Evolutionary conservation across 139 green algal genomes (phyloP).

Genomic region (Diplosphaera chodatii): DNA sequence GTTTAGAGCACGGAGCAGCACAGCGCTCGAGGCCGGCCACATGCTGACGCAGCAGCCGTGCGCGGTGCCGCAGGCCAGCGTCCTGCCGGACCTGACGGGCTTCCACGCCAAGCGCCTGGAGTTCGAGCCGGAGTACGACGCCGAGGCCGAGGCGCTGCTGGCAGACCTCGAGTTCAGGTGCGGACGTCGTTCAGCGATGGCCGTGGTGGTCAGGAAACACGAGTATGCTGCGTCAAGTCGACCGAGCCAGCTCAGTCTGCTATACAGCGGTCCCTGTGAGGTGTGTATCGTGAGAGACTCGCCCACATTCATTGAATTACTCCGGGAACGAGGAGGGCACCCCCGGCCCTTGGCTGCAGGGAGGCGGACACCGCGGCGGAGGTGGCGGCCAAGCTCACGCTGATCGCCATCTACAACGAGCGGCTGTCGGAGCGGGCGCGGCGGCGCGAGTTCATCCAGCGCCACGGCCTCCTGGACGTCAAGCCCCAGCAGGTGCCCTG

Average conservation of each 20-base stretch:
- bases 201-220: no score
- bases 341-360: no score
- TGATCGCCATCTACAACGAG: slow-evolving; percentile 85
- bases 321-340: no score
- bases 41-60: no score
- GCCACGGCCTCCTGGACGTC: slow-evolving; percentile 65
- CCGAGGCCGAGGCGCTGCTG: slow-evolving; percentile 75
- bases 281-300: no score
- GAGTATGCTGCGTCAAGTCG: no score
- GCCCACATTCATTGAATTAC: no score
- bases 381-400: slow-evolving; percentile 53
- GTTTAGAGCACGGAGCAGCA: no score
- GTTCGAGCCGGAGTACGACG: slow-evolving; percentile 93
- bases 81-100: slow-evolving; percentile 46
- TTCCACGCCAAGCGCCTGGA: slow-evolving; percentile 86
- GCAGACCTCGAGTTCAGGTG: slow-evolving; percentile 57
- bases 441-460: slow-evolving; percentile 65
- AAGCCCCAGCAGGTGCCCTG: slow-evolving; percentile 30
- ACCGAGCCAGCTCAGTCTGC: no score
- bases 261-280: no score
- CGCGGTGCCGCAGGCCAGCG: background rate
- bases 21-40: no score
- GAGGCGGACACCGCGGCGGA: slow-evolving; percentile 50
- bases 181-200: no score
- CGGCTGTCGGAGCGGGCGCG: slow-evolving; percentile 58